A percentile compares a stretch with the other conserved stretches of the same genome.
These are phyloP conservation scores for Fusarium xyrophilum DNA, from an alignment of 2,329 filamentous ascomycete species.

Conservation along the genomic window DNA sequence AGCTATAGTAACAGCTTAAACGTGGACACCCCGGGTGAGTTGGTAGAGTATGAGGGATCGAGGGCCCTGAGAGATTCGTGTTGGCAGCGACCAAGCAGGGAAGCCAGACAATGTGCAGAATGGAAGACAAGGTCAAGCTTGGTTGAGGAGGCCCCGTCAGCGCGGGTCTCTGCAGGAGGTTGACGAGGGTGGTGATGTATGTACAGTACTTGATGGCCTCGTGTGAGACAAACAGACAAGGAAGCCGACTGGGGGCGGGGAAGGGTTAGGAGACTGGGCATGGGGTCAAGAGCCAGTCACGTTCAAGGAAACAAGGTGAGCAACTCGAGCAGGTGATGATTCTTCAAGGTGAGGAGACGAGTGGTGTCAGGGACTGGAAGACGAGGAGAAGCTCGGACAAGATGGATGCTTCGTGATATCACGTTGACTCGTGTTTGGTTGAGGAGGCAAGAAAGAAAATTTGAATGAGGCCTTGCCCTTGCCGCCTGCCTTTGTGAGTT, in stretches of 20 bases:
- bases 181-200: conserved; percentile 12
- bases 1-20: conserved; percentile 23
- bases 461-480: conserved; percentile 17
- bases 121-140: neutral
- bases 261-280: conserved; percentile 24
- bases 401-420: conserved; percentile 13
- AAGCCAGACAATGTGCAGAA: conserved; percentile 19
- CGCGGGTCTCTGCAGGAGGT: conserved; percentile 34
- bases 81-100: conserved; percentile 17
- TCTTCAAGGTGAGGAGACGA: conserved; percentile 40
- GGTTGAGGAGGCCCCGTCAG: conserved; percentile 30
- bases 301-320: conserved; percentile 37
- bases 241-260: conserved; percentile 16
- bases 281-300: conserved; percentile 33
- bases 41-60: conserved; percentile 28
- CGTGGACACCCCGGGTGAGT: conserved; percentile 29
- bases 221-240: conserved; percentile 22
- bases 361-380: conserved; percentile 32
- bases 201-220: conserved; percentile 26
- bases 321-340: conserved; percentile 35
- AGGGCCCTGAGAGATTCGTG: conserved; percentile 23
- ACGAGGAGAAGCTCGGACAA: conserved; percentile 5
- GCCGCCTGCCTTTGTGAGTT: neutral
- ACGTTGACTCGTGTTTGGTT: conserved; percentile 34
- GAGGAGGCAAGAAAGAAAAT: conserved; percentile 19